Evolutionary conservation across 805 yeast genomes (phyloP), one percentile per base, ranked within the genome.

Genomic region (Candida pini): DNA sequence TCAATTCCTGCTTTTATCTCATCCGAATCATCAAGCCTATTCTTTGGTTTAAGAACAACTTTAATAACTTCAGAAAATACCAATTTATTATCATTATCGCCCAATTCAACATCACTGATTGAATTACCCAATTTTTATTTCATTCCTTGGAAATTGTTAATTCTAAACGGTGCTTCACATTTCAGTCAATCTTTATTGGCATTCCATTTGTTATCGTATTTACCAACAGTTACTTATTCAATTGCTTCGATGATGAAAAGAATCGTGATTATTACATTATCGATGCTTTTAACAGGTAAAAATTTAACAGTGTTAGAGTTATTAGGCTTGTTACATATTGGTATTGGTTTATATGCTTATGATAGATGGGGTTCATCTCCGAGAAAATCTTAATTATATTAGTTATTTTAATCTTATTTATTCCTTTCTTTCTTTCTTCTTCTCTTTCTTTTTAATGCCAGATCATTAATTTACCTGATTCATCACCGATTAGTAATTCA

Each of bases 161-260:
- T 78, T 12, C 46, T 80, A 4, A 83, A 85, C 54, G 92, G 95
- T 4, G 48, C 80, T 12, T 76, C 84, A 12, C 95, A 86, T 59
- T 88, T 84, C 47, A 53, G 74, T 25, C 96, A 88, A 60, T 81
- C 89, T 26, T 62, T 87, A 54, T 66, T 88, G 26, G 87, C 95
- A 12, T 85, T 84, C 58, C 86, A 83, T 60, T 65, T 88, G 21
- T 61, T 88, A 29, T 92, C 95, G 15, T 73, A 80, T 52, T 70
- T 88, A 5, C 83, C 95, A 3, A 85, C 96, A 0, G 78, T 88
- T 9, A 76, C 92, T 3, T 88, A 86, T 59, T 82, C 94, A 2
- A 79, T 88, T 38, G 95, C 96, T 3, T 78, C 85, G 28, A 72
- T 88, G 73, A 73, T 88, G 75, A 88, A 88, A 61, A 76, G 95